Base-by-base conservation (phyloP, 768 basidiomycete genomes). In the Tubosaeta brunneosetosa region DNA sequence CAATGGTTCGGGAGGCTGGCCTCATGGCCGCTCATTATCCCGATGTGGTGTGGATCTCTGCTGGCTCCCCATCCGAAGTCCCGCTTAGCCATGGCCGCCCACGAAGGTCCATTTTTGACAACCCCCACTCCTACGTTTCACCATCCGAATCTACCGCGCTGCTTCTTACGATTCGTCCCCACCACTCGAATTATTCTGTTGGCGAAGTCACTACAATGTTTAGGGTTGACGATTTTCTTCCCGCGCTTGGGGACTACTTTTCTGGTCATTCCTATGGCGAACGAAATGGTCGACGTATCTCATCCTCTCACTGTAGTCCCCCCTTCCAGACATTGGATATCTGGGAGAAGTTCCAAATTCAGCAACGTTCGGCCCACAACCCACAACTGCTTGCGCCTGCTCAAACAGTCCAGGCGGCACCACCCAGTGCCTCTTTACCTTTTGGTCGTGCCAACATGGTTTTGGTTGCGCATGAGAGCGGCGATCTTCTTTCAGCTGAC, bases 331-430 rank as follows among this genome's bases (percentile, higher is more conserved):
- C 11, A n/a, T 3, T 60, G 8, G 31, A 46, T 26, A 27, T 44
- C 5, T 60, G 58, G 49, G 6, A 25, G 2, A 55, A 42, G 2
- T 55, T 60, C 13, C 11, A 6, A 2, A 59, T 60, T 26, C 58
- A 60, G 34, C 26, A 16, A 14, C 8, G 1, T 13, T 51, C 58
- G 4, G 40, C 3, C 0, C 53, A 59, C 33, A 48, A 58, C 17
- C 13, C 25, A 12, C 4, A 4, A 5, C 13, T 32, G 3, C 31
- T 59, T 14, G 10, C 8, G 7, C 53, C 59, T 11, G 26, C 50
- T 25, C 49, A 50, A 13, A 59, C 57, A 1, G 9, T 60, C 10
- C 58, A 59, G 41, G 59, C 53, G 2, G 10, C 5, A 33, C 40
- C 58, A 0, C 58, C 47, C 1, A 37, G 41, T 14, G 3, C 9